phyloP scores from a whole-genome alignment of 371 early-diverging fungal species.

The Sporodiniella umbellata region DNA sequence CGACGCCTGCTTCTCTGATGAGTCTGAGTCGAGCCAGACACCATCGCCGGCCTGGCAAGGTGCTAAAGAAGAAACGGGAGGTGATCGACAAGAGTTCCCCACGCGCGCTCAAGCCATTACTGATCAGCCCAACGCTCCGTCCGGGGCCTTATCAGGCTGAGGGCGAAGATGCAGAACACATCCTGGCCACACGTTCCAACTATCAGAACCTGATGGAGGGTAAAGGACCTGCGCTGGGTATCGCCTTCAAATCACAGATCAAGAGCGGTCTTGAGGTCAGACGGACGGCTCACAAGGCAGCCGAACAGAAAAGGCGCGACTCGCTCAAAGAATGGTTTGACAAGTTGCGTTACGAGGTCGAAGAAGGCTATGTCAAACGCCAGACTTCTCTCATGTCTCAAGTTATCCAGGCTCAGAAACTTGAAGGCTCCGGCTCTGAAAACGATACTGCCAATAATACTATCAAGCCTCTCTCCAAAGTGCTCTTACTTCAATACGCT shows the following conservation, averaged over 20 bases:
- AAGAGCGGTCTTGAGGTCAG: constrained; percentile 72
- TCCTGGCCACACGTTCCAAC: constrained; percentile 77
- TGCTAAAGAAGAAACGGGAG: constrained; percentile 20
- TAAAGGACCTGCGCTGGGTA: constrained; percentile 70
- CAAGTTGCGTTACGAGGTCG: constrained; percentile 65
- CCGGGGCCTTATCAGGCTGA: constrained; percentile 16
- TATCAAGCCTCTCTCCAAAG: constrained; percentile 44
- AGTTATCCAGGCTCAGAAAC: constrained; percentile 24
- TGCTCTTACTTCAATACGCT: constrained; percentile 46
- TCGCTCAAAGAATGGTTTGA: constrained; percentile 85
- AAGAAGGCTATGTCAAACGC: constrained; percentile 56
- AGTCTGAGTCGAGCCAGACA: constrained; percentile 13
- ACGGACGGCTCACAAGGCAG: constrained; percentile 83
- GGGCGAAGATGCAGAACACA: constrained; percentile 43
- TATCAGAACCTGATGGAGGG: constrained; percentile 85
- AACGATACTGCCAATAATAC: constrained; percentile 3
- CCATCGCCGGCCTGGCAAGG: too few species aligned
- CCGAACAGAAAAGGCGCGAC: constrained; percentile 92
- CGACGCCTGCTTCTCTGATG: constrained; percentile 66
- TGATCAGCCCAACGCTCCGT: constrained; percentile 43
- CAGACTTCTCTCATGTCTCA: constrained; percentile 22
- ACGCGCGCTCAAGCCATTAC: constrained; percentile 39
- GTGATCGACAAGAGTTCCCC: constrained; percentile 27
- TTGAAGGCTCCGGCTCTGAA: not conserved
- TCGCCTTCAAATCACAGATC: constrained; percentile 66